Base-by-base conservation (phyloP, 768 basidiomycete genomes). In the Clitopilus hobsonii region DNA sequence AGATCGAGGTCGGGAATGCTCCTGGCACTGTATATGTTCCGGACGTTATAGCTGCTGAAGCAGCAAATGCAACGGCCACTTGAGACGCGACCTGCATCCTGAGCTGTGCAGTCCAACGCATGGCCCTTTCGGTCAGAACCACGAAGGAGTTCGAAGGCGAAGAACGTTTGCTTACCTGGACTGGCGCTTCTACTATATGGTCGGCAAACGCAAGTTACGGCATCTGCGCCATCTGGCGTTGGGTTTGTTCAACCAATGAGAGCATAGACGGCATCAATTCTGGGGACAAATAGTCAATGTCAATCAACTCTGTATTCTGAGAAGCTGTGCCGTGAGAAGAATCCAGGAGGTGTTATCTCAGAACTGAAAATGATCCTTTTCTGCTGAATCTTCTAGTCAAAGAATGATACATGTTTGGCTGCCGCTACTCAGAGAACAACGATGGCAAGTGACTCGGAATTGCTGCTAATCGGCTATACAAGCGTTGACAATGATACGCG, bases 1-100 rank as follows among this genome's bases (percentile, higher is more conserved):
- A 91, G 32, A 78, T 69, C 5, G 84, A 79, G 1, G 86, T 86
- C 1, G 88, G 87, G 65, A 88, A 89, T 2, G 70, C 62, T 25
- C 85, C 86, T 4, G 84, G 78, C 5, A 69, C 85, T 2, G 85
- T 81, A 61, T 79, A 86, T 7, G 49, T 51, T 51, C 25, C 49
- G 30, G 49, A 27, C 5, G 6, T 32, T 4, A 51, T 51, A 23
- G 41, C 41, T 20, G 41, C 41, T 8, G 41, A 2, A 8, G 18
- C 22, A 20, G 41, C 41, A 10, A 45, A 45, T 18, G 41, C 22
- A 20, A 45, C 22, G 11, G 41, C 18, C n/a, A 45, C 18, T 23
- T 45, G 41, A 8, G 41, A 45, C 41, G 41, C 41, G 22, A 45
- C 16, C n/a, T 45, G 41, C 41, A 45, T 45, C 41, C 41, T 45